Base-by-base conservation (phyloP, 1,139 yeast species). In the Pichia norvegensis region DNA sequence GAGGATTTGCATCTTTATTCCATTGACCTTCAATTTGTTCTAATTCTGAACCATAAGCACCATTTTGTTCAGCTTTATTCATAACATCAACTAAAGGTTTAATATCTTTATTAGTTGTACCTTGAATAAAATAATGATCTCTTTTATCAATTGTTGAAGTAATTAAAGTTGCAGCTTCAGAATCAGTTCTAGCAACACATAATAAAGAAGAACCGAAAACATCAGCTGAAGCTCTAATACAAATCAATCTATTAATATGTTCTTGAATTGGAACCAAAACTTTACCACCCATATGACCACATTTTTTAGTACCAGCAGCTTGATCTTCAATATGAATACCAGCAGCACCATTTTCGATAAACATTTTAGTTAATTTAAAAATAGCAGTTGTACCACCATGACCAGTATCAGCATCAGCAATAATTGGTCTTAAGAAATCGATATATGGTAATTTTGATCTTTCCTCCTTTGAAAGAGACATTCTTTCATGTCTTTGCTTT, bases 241-340 rank as follows among this genome's bases (percentile, higher is more conserved):
- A 95, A 57, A 87, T 84, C 66, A 90, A 74, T 67, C 97, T 80
- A 72, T 86, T 86, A 67, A 90, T 85, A 70, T 90, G 97, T 71
- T 92, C 97, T 70, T 87, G 95, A 51, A 88, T 94, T 51, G 98
- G 98, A 52, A 90, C 97, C 60, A 90, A 80, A 51, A 94, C 97
- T 70, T 94, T 88, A 60, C 98, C 98, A 56, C 95, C 97, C 96
- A 90, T 87, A 68, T 83, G 90, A 55, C 97, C 97, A 73, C 97
- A 90, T 72, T 92, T 92, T 69, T 90, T 90, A 64, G 97, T 90
- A 63, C 97, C 97, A 47, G 97, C 96, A 50, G 97, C 95, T 74
- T 92, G 97, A 70, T 90, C 97, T 72, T 90, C 98, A 65, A 90
- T 87, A 67, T 90, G 98, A 61, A 90, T 88, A 66, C 97, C 97